phyloP scores from a whole-genome alignment of 1,284 basidiomycete species.

The Leccinum fuscescens region DNA sequence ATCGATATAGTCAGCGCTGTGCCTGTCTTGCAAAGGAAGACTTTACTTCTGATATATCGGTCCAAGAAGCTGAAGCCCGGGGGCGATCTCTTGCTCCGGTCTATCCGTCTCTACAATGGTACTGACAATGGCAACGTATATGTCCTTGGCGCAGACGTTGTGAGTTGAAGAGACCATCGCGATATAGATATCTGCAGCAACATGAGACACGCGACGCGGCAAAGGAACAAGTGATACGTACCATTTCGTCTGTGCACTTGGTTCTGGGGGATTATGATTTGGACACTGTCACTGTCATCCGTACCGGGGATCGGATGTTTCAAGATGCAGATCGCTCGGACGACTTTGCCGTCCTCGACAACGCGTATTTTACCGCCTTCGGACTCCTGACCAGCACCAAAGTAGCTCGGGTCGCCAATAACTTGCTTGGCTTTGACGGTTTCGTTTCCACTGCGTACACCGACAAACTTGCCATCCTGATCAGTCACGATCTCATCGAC shows the following conservation, averaged over 20 bases:
- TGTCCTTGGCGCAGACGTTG: slow-evolving; percentile 93
- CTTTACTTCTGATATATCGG: slow-evolving; percentile 90
- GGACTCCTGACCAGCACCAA: slow-evolving; percentile 65
- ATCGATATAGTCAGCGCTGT: slow-evolving; percentile 9
- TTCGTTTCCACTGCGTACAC: slow-evolving; percentile 88
- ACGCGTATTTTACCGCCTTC: slow-evolving; percentile 83
- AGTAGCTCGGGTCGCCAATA: slow-evolving; percentile 98
- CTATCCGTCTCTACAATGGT: slow-evolving; percentile 96
- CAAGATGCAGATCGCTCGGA: slow-evolving; percentile 96
- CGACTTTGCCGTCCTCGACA: slow-evolving; percentile 91
- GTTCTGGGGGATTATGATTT: slow-evolving; percentile 99
- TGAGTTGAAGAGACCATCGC: slow-evolving; percentile 96
- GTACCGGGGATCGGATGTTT: slow-evolving; percentile 99
- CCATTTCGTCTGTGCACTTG: slow-evolving; percentile 94
- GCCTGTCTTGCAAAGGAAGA: not conserved
- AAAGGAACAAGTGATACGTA: slow-evolving; percentile 38
- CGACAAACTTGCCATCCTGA: slow-evolving; percentile 85
- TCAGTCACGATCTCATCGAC: slow-evolving; percentile 91
- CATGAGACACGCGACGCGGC: slow-evolving; percentile 5
- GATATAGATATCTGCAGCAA: slow-evolving; percentile 89
- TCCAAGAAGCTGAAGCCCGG: slow-evolving; percentile 91
- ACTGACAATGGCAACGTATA: slow-evolving; percentile 97
- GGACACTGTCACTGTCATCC: slow-evolving; percentile 91
- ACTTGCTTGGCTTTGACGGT: slow-evolving; percentile 97
- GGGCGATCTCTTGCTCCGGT: slow-evolving; percentile 90